Percentiles rank a stretch among this genome's conserved stretches.
These are phyloP conservation scores for Brachypodium distachyon DNA, from an alignment of 202 grass and related monocot species.

Conservation along the genomic window DNA sequence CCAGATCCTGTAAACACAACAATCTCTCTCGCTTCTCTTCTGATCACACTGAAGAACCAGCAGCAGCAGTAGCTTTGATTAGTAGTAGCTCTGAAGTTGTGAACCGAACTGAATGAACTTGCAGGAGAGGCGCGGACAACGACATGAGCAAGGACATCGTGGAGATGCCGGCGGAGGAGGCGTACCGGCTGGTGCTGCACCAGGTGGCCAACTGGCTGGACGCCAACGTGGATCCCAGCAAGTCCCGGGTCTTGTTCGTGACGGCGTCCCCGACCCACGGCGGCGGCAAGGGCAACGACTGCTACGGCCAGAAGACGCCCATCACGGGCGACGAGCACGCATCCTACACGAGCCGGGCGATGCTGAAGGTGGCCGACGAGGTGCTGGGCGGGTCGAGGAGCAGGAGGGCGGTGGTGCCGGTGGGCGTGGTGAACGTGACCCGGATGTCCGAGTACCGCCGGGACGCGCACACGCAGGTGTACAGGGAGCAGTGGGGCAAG, in stretches of 20 bases:
- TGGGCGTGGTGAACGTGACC: slow-evolving; percentile 76
- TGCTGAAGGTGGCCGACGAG: slow-evolving; percentile 49
- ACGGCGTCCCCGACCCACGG: slow-evolving; percentile 72
- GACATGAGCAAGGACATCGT: slow-evolving; percentile 64
- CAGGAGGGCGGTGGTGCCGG: too few species aligned
- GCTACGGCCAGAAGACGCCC: slow-evolving; percentile 67
- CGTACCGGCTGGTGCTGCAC: slow-evolving; percentile 60
- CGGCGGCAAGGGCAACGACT: slow-evolving; percentile 66
- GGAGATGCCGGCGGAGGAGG: slow-evolving; percentile 64
- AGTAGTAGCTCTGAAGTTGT: too few species aligned
- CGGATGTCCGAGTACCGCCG: slow-evolving; percentile 66
- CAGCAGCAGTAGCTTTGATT: too few species aligned
- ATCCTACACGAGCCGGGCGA: slow-evolving; percentile 42
- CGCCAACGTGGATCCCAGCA: slow-evolving; percentile 57
- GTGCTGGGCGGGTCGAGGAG: slow-evolving; percentile 36
- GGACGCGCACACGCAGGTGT: slow-evolving; percentile 87
- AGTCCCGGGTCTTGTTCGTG: slow-evolving; percentile 65
- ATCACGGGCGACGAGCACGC: slow-evolving; percentile 23
- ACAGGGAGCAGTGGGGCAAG: slow-evolving; percentile 78
- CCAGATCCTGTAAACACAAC: slow-evolving; percentile 53
- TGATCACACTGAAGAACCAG: too few species aligned
- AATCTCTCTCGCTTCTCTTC: background rate
- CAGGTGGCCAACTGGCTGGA: slow-evolving; percentile 71
- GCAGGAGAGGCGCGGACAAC: slow-evolving; percentile 62
- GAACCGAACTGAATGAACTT: background rate